Conservation (phyloP, 192 early-diverging fungal species). For the Phlyctochytrium bullatum region DNA sequence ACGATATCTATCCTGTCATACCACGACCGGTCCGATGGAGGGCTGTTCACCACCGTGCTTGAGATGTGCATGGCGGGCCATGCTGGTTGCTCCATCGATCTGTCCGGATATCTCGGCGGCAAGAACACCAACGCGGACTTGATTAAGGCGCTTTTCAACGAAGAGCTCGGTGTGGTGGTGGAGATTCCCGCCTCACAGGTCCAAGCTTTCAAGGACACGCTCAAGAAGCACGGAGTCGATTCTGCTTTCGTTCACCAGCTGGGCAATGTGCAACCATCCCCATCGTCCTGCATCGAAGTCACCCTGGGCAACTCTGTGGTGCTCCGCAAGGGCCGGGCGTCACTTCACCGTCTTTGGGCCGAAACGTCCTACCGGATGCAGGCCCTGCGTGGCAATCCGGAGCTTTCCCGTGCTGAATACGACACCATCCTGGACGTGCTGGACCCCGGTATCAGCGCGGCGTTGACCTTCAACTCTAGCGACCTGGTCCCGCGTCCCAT, state of each 20-base stretch:
- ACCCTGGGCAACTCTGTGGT: slow-evolving; percentile 49
- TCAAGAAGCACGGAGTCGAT: slow-evolving; percentile 57
- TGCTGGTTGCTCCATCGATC: slow-evolving; percentile 73
- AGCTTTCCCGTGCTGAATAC: slow-evolving; percentile 82
- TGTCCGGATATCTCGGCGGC: slow-evolving; percentile 39
- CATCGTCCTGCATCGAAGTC: slow-evolving; percentile 19
- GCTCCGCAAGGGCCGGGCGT: slow-evolving; percentile 47
- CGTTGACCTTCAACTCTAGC: slow-evolving; percentile 74
- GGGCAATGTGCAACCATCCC: slow-evolving; percentile 48
- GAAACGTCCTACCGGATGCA: slow-evolving; percentile 94
- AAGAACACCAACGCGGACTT: slow-evolving; percentile 51
- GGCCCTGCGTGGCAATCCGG: slow-evolving; percentile 82
- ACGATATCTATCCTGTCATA: slow-evolving; percentile 79
- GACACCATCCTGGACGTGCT: slow-evolving; percentile 61
- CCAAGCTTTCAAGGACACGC: slow-evolving; percentile 47
- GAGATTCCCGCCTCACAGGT: slow-evolving; percentile 70
- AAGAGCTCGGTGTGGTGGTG: slow-evolving; percentile 96
- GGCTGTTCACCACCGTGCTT: slow-evolving; percentile 83
- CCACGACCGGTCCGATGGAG: slow-evolving; percentile 99
- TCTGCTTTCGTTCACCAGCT: slow-evolving; percentile 51
- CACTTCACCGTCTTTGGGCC: slow-evolving; percentile 81
- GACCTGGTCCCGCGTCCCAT: slow-evolving; percentile 31
- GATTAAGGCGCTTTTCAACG: slow-evolving; percentile 80
- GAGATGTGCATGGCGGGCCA: slow-evolving; percentile 99
- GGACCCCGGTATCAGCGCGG: slow-evolving; percentile 78